Conservation (phyloP, 768 basidiomycete species). For the Jaapia argillacea region DNA sequence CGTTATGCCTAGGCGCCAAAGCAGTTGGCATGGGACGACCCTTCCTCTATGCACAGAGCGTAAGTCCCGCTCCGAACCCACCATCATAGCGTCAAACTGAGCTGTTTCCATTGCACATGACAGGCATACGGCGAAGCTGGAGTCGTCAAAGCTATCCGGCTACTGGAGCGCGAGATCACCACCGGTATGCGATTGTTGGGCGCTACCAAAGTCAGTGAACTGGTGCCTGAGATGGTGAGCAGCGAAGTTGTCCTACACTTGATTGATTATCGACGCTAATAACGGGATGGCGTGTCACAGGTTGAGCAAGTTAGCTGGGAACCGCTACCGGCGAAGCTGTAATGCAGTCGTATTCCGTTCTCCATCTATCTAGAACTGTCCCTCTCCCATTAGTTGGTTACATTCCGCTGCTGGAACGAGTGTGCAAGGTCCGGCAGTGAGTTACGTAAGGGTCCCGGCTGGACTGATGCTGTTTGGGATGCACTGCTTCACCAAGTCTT, state of each 20-base stretch:
- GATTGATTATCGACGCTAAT: conserved; percentile 3
- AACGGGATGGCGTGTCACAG: conserved; percentile 21
- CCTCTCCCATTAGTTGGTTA: too few relatives aligned
- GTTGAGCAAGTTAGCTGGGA: conserved; percentile 24
- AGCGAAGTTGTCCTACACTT: neutral
- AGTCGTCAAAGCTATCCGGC: conserved; percentile 52
- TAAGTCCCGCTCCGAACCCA: conserved; percentile 21
- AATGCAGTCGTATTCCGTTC: too few relatives aligned
- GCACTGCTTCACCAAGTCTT: neutral
- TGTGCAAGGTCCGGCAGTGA: too few relatives aligned
- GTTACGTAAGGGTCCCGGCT: too few relatives aligned
- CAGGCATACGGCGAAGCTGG: conserved; percentile 73
- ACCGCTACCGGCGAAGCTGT: neutral
- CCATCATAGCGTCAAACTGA: neutral
- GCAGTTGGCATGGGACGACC: conserved; percentile 82
- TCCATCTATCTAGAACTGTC: too few relatives aligned
- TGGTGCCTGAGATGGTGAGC: conserved; percentile 68
- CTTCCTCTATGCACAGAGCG: conserved; percentile 82
- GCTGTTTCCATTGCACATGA: conserved; percentile 3
- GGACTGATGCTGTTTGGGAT: too few relatives aligned
- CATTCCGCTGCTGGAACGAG: too few relatives aligned
- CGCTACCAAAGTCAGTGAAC: conserved; percentile 48
- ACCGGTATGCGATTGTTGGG: conserved; percentile 72
- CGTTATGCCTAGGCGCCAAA: conserved; percentile 79
- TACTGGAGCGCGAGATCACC: conserved; percentile 70